Evolutionary conservation across 2,329 filamentous ascomycete species (phyloP), one percentile per base, ranked within the genome.

Genomic region (Colletotrichum zoysiae): DNA sequence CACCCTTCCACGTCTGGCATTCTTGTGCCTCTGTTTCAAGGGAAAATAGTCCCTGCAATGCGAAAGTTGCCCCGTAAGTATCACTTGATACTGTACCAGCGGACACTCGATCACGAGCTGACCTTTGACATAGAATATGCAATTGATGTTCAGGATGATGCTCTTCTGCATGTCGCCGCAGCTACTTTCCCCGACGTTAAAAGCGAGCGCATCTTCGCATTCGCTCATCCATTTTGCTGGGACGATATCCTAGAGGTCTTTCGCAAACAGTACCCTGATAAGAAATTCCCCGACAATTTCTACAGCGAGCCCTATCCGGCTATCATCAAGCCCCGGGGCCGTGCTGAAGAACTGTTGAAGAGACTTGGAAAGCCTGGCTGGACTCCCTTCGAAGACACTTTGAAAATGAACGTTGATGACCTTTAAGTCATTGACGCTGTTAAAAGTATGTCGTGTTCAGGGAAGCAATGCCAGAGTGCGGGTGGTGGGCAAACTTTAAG

Each of bases 141-240:
- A 75, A 78, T 87, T 33, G 80, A 87, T 74, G 82, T 86, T 0
- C 78, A 84, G 14, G 87, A 90, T 63, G 76, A 76, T 4, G 88
- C 86, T 0, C 79, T 84, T 0, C 77, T 91, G 0, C 88, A 90
- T 51, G 80, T 90, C 3, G 84, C 86, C 3, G 88, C 85, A 0
- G 78, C 87, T 9, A 79, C 88, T 0, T 79, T 87, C 30, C 79
- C 81, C 0, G 79, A 81, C 0, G 82, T 89, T 0, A 71, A 78
- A 2, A 81, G 82, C 0, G 84, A 90, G 75, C 84, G 89, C 1
- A 76, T 91, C 11, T 88, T 90, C 75, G 88, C 80, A 1, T 88
- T 86, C 64, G 86, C 85, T 0, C 79, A 81, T 1, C 82, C 82
- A 0, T 86, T 82, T 67, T 86, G 80, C 57, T 86, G 82, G 78